phyloP scores from a whole-genome alignment of 208 protist genomes.

The Vickermania spadyakhi region DNA sequence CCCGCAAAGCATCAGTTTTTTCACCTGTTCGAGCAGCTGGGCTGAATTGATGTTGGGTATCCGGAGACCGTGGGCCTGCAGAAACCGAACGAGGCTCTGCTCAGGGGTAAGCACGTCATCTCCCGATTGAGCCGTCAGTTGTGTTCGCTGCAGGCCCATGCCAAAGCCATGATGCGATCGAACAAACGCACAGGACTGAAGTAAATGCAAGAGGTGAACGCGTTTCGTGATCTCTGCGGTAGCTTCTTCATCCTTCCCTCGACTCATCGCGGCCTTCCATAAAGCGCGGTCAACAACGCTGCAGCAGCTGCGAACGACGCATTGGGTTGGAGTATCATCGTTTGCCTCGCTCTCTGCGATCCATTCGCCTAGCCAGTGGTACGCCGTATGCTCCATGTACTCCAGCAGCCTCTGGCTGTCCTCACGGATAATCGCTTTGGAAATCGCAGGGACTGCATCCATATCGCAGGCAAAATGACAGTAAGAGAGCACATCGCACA shows the following conservation, averaged over 20 bases:
- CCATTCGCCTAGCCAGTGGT: slow-evolving; percentile 42
- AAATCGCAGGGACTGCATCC: slow-evolving; percentile 6
- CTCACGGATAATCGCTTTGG: slow-evolving; percentile 8
- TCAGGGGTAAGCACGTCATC: slow-evolving; percentile 56
- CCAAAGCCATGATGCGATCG: slow-evolving; percentile 73
- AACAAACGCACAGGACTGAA: slow-evolving; percentile 57
- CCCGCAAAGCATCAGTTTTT: slow-evolving; percentile 54
- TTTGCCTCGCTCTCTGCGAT: slow-evolving; percentile 40
- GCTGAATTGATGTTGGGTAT: slow-evolving; percentile 25
- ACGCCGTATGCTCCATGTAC: slow-evolving; percentile 19
- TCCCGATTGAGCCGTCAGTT: slow-evolving; percentile 43
- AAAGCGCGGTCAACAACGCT: slow-evolving; percentile 33
- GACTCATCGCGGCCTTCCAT: slow-evolving; percentile 17
- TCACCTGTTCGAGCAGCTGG: slow-evolving; percentile 47
- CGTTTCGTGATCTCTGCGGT: neutral
- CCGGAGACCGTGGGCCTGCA: slow-evolving; percentile 77
- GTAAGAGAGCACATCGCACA: slow-evolving; percentile 49
- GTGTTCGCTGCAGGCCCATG: slow-evolving; percentile 75
- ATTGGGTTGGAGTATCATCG: slow-evolving; percentile 61
- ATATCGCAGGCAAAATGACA: slow-evolving; percentile 15
- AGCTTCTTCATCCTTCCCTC: neutral
- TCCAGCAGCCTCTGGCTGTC: slow-evolving; percentile 18
- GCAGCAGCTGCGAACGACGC: slow-evolving; percentile 52
- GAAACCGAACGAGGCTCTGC: slow-evolving; percentile 61
- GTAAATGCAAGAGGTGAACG: slow-evolving; percentile 17